These are phyloP conservation scores for Botrytis pseudocinerea DNA, from an alignment of 2,329 filamentous ascomycete species.

Conservation along the genomic window DNA sequence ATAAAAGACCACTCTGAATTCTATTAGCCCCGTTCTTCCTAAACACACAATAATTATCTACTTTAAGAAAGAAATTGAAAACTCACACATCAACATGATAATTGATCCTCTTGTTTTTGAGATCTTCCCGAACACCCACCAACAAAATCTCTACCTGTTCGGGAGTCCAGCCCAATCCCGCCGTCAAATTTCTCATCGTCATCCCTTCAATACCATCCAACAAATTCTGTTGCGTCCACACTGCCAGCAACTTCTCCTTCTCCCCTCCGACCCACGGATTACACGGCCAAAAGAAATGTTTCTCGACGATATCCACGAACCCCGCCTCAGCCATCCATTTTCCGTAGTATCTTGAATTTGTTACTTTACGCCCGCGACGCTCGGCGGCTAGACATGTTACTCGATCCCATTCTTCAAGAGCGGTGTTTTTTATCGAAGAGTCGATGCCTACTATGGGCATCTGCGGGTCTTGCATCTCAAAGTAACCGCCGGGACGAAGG, in stretches of 20 bases:
- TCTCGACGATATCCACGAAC: slow-evolving; percentile 53
- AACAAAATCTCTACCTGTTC: slow-evolving; percentile 44
- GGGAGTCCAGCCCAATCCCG: slow-evolving; percentile 43
- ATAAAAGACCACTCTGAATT: slow-evolving; percentile 12
- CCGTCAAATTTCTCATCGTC: slow-evolving; percentile 43
- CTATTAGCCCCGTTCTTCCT: background rate
- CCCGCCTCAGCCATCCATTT: slow-evolving; percentile 51
- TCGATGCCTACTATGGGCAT: slow-evolving; percentile 16
- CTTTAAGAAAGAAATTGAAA: background rate
- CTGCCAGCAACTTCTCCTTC: slow-evolving; percentile 53
- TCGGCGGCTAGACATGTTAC: slow-evolving; percentile 14
- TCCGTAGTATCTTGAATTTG: slow-evolving; percentile 38
- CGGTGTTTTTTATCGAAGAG: background rate
- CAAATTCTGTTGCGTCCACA: slow-evolving; percentile 33
- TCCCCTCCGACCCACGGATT: slow-evolving; percentile 54
- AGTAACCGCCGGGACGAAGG: slow-evolving; percentile 23
- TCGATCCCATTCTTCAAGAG: slow-evolving; percentile 20
- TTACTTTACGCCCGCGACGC: slow-evolving; percentile 12
- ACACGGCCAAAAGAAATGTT: slow-evolving; percentile 51
- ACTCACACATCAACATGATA: slow-evolving; percentile 41
- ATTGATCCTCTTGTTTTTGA: slow-evolving; percentile 43
- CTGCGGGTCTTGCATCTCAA: slow-evolving; percentile 27
- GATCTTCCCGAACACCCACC: slow-evolving; percentile 43
- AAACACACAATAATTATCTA: background rate
- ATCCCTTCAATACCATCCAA: slow-evolving; percentile 33